Evolutionary conservation across 176 grass and related monocot species (phyloP).

Genomic region (Oryza glaberrima): DNA sequence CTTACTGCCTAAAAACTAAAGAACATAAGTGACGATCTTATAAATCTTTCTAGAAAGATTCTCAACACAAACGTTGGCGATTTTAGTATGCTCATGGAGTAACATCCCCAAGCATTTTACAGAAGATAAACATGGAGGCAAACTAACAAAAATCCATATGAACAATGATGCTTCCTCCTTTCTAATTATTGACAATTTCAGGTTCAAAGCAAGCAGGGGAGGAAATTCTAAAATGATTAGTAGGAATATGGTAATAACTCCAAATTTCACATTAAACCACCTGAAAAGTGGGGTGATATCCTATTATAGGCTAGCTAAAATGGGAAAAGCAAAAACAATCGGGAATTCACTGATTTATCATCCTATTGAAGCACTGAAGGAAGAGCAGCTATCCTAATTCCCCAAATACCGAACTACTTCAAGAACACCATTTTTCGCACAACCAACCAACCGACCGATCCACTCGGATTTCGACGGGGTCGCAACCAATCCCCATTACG

Average conservation of each 20-base stretch:
- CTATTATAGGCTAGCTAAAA: neutral
- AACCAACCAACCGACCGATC: neutral
- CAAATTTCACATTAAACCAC: neutral
- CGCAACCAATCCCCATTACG: neutral
- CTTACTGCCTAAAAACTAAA: neutral
- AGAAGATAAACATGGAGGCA: constrained; percentile 4
- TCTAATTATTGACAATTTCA: neutral
- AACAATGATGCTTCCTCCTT: neutral
- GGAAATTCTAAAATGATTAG: neutral
- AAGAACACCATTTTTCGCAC: neutral
- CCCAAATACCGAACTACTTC: neutral
- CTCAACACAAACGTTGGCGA: neutral
- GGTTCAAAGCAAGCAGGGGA: neutral
- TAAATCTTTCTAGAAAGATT: neutral
- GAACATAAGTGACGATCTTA: neutral
- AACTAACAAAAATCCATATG: neutral
- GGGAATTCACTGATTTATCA: too few species aligned
- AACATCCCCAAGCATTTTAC: neutral
- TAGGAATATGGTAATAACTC: neutral
- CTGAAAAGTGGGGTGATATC: neutral
- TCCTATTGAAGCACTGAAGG: neutral
- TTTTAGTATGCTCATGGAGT: too few species aligned
- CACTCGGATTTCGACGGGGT: neutral
- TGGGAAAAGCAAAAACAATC: neutral
- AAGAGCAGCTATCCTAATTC: neutral